Evolutionary conservation across 2,329 filamentous ascomycete species (phyloP).

Genomic region (Bipolaris cookei): DNA sequence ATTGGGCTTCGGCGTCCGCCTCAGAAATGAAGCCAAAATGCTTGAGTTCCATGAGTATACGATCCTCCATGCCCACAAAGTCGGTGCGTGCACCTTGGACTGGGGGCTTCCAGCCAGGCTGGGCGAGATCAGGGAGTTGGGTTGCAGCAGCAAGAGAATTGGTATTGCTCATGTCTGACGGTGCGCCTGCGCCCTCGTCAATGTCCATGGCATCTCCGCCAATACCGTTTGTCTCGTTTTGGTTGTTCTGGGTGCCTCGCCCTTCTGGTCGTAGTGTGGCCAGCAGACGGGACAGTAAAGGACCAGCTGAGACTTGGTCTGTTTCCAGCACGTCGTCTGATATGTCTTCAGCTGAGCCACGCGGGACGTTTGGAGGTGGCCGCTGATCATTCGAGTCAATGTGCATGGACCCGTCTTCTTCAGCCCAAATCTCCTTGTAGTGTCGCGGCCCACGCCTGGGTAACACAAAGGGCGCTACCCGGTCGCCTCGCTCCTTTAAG

Average conservation of each 20-base stretch:
- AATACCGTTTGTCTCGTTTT: constrained; percentile 62
- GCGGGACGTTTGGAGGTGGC: constrained; percentile 78
- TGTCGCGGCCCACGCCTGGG: constrained; percentile 82
- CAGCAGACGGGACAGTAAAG: constrained; percentile 80
- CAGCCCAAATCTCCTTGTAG: constrained; percentile 90
- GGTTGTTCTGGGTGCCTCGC: constrained; percentile 61
- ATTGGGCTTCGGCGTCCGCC: constrained; percentile 68
- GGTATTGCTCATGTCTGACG: constrained; percentile 45
- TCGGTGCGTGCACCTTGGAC: constrained; percentile 74
- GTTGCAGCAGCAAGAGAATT: constrained; percentile 69
- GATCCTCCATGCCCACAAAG: constrained; percentile 85
- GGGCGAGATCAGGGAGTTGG: constrained; percentile 76
- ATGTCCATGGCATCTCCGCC: constrained; percentile 58
- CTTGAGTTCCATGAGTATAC: constrained; percentile 86
- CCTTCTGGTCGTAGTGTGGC: constrained; percentile 81
- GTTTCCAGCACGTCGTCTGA: constrained; percentile 86
- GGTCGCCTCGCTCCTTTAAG: constrained; percentile 84
- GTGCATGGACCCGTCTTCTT: constrained; percentile 84
- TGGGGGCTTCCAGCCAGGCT: constrained; percentile 79
- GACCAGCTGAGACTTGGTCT: constrained; percentile 86
- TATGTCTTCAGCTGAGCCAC: constrained; percentile 85
- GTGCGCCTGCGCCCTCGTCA: constrained; percentile 51
- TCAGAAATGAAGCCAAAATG: constrained; percentile 89
- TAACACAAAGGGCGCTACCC: constrained; percentile 81
- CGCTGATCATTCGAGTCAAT: constrained; percentile 73